Evolutionary conservation across 768 basidiomycete genomes (phyloP), one percentile per base, ranked within the genome.

Genomic region (Tulasnella calospora): DNA sequence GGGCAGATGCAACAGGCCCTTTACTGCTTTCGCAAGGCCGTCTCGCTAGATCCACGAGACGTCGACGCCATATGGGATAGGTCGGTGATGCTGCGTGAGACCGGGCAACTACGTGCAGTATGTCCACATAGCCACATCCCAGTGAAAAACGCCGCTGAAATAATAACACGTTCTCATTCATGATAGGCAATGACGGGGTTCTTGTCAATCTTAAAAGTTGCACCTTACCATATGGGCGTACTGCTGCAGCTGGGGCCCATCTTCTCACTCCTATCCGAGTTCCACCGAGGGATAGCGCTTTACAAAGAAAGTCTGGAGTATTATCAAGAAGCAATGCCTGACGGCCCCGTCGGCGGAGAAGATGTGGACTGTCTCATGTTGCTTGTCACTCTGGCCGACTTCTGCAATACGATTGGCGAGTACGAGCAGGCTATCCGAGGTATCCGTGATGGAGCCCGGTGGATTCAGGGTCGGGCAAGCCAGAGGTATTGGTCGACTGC

Each of bases 41-140:
- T 92, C 81, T 90, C 88, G 78, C 86, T 93, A 33, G 92, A 97
- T 82, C 92, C 94, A 1, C 87, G 88, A 10, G 96, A 98, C 80
- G 89, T 94, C 21, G 91, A 93, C 79, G 92, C 94, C 5, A 87
- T 95, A 21, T 98, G 94, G 94, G 96, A 98, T 81, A 89, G 95
- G 1, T 95, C 95, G 0, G 87, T 89, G 6, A 87, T 97, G 17
- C 91, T 94, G 1, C 92, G 91, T 81, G 90, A 93, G 80, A 89
- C 91, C 40, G 91, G 90, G 3, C 91, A 94, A 47, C 85, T 90
- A 47, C 86, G 88, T 80, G 91, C 89, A 23, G 94, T 94, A 75
- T 77, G 89, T 80, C 41, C 41, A 1, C 47, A 21, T 79, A 23
- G 69, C 44, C 57, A 19, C 9, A 30, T 27, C 33, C 35, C 36